Base-by-base conservation (phyloP, 805 yeast species). In the Hanseniaspora meyeri region DNA sequence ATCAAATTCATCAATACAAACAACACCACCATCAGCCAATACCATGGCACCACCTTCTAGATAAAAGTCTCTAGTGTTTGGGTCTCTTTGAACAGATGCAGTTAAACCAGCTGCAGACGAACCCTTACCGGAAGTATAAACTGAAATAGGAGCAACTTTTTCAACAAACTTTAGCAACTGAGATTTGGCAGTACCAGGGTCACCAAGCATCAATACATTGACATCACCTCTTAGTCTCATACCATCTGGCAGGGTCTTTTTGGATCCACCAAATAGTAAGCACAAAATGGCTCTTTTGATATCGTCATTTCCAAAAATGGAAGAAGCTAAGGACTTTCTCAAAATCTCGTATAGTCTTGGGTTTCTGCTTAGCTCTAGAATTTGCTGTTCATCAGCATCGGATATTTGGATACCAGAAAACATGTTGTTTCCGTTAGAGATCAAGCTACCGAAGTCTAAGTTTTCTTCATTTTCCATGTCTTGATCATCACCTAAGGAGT, bases 21-120 rank as follows among this genome's bases (percentile, higher is more conserved):
- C 97, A 51, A 93, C 97, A 62, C 99, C 99, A 42, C 97, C 97
- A 72, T 93, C 98, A 0, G 99, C 98, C 51, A 93, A 74, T n/a
- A 93, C 98, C 97, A 93, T 90, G 9, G 99, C 99, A 71, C 99
- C 99, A 59, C 99, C 98, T 77, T 93, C 99, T 55, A 93, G 74
- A 68, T 87, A 91, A 68, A 91, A 93, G 63, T 93, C 98, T 60
- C 96, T 75, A 0, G 96, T 86, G 27, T 76, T 74, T 1, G 87
- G 77, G 68, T 93, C 97, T 68, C 96, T 78, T 72, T 91, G 98
- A 19, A 93, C 97, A 17, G 95, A 85, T 0, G 98, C 98, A 1
- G 99, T 93, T 70, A 93, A 78, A 81, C 99, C 99, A 2, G 97
- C 99, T 1, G 99, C 99, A 11, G 97, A 91, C 0, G 98, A 91